Percentiles rank a stretch among this genome's conserved stretches.
Evolutionary conservation across 2,329 filamentous ascomycete species (phyloP).

Genomic region (Orbilia brochopaga): DNA sequence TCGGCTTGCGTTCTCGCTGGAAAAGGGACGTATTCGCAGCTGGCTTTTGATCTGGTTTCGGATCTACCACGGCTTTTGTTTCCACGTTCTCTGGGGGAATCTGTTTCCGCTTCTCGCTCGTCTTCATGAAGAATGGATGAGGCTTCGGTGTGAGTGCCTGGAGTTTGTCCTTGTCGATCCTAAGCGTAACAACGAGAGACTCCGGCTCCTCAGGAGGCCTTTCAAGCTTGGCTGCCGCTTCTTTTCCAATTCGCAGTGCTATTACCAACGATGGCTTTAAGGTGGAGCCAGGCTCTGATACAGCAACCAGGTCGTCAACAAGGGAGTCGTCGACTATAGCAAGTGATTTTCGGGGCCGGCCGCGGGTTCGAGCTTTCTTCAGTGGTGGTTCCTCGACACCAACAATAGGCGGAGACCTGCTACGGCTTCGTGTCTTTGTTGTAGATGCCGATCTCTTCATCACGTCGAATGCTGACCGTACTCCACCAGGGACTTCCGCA

Average conservation of each 20-base stretch:
- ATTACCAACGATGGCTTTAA: constrained; percentile 20
- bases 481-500: background rate
- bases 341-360: constrained; percentile 35
- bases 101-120: constrained; percentile 34
- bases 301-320: background rate
- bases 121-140: constrained; percentile 43
- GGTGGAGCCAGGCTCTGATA: background rate
- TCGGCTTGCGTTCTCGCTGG: constrained; percentile 30
- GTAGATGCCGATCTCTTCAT: constrained; percentile 26
- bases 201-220: constrained; percentile 20
- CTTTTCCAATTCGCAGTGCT: constrained; percentile 35
- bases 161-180: constrained; percentile 28
- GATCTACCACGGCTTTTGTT: background rate
- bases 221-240: constrained; percentile 19
- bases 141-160: constrained; percentile 31
- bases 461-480: constrained; percentile 43
- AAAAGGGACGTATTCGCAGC: constrained; percentile 18
- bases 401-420: constrained; percentile 29
- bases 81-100: constrained; percentile 2
- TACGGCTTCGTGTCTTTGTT: constrained; percentile 39
- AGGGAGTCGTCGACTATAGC: constrained; percentile 1
- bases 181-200: constrained; percentile 26
- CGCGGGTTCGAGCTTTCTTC: constrained; percentile 43
- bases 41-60: constrained; percentile 13
- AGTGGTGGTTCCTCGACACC: constrained; percentile 32